Evolutionary conservation across 108 stramenopile genomes (phyloP).

Genomic region (Parietichytrium sp.): DNA sequence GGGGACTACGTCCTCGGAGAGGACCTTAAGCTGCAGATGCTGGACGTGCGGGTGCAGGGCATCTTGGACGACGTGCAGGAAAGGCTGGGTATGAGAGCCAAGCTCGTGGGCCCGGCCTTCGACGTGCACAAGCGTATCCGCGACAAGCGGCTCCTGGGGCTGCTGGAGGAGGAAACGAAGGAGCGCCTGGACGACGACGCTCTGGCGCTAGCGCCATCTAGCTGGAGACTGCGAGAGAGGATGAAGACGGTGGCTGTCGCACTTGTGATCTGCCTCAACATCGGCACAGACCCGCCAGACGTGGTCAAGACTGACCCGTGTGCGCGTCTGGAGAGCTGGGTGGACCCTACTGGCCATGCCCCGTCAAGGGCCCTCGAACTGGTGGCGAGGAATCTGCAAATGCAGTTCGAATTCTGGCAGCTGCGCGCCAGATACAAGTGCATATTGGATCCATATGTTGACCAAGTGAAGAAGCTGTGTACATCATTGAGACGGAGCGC

Average conservation of each 20-base stretch:
- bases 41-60: not conserved
- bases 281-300: conserved; percentile 97
- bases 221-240: conserved; percentile 30
- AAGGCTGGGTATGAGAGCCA: not conserved
- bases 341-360: conserved; percentile 76
- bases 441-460: conserved; percentile 88
- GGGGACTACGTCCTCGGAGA: conserved; percentile 32
- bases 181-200: conserved; percentile 35
- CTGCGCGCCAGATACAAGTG: conserved; percentile 71
- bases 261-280: conserved; percentile 87
- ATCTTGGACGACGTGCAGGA: not conserved
- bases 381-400: conserved; percentile 80
- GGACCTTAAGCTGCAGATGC: conserved; percentile 36
- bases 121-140: not conserved
- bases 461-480: conserved; percentile 80
- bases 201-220: not conserved
- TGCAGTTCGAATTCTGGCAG: conserved; percentile 86
- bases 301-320: conserved; percentile 80
- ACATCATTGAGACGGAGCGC: conserved; percentile 71
- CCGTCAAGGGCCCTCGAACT: conserved; percentile 71
- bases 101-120: not conserved
- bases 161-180: conserved; percentile 6
- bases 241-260: conserved; percentile 77
- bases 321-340: conserved; percentile 87
- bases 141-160: not conserved